Evolutionary conservation across 495 filamentous ascomycete genomes (phyloP).

Genomic region (Clavariopsis aquatica): DNA sequence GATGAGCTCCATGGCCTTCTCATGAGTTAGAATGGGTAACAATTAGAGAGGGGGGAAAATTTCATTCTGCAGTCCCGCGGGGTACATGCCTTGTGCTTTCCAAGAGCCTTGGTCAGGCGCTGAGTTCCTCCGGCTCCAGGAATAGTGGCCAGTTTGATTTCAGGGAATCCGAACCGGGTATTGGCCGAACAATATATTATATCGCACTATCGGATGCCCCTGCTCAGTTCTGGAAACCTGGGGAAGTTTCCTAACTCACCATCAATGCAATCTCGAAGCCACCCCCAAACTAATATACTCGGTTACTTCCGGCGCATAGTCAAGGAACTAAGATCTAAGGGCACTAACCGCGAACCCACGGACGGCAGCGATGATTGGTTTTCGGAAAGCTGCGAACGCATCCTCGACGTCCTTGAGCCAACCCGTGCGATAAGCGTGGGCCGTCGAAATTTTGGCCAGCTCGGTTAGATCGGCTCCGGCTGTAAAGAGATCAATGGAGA

Average conservation of each 20-base stretch:
- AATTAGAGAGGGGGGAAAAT: neutral
- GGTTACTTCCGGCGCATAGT: constrained; percentile 12
- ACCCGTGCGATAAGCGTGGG: constrained; percentile 36
- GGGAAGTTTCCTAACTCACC: constrained; percentile 8
- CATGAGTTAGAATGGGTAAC: neutral
- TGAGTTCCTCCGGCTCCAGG: constrained; percentile 52
- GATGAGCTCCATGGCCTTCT: constrained; percentile 34
- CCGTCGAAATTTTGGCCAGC: constrained; percentile 41
- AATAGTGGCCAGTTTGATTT: constrained; percentile 50
- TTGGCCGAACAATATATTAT: constrained; percentile 46
- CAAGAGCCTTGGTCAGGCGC: constrained; percentile 45
- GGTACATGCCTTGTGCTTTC: constrained; percentile 43
- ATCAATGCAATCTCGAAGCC: constrained; percentile 34
- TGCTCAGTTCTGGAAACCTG: neutral
- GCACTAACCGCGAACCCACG: constrained; percentile 22
- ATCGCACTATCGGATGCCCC: constrained; percentile 41
- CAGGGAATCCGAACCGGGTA: constrained; percentile 48
- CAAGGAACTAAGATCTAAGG: neutral
- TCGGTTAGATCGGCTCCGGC: constrained; percentile 49
- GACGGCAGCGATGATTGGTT: constrained; percentile 25
- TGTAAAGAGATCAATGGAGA: neutral
- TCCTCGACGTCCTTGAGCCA: constrained; percentile 47
- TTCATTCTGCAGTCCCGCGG: neutral
- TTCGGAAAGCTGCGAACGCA: constrained; percentile 33
- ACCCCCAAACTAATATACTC: constrained; percentile 25